phyloP scores from a whole-genome alignment of 306 rosid genomes.

The Cicer yamashitae region DNA sequence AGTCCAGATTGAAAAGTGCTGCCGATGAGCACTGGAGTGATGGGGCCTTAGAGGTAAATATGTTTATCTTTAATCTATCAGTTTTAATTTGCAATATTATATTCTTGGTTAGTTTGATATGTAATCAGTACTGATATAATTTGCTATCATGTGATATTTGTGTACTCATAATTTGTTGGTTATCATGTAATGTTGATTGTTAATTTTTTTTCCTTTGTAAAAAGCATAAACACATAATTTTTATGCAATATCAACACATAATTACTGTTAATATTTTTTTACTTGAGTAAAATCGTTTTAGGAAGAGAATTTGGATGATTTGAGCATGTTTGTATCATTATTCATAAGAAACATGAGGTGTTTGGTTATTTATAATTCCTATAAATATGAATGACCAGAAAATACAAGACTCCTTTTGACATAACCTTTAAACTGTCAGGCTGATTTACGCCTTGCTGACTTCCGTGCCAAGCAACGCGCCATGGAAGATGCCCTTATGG shows the following conservation, averaged over 20 bases:
- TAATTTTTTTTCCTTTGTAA: too few relatives aligned
- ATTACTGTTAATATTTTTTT: not conserved
- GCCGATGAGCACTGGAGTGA: slow-evolving; percentile 99
- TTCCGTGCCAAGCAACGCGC: slow-evolving; percentile 92
- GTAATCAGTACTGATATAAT: not conserved
- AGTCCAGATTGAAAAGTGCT: slow-evolving; percentile 75
- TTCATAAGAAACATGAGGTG: not conserved
- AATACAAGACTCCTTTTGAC: slow-evolving; percentile 30
- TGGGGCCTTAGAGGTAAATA: slow-evolving; percentile 92
- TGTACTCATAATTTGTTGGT: slow-evolving; percentile 5
- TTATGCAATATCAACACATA: not conserved
- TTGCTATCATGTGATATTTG: slow-evolving; percentile 28
- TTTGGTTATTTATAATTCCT: slow-evolving; percentile 25
- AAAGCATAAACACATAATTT: too few relatives aligned
- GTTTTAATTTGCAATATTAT: slow-evolving; percentile 23
- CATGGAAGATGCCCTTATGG: slow-evolving; percentile 91
- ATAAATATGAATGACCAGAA: slow-evolving; percentile 1
- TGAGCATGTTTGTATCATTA: not conserved
- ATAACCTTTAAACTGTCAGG: slow-evolving; percentile 60
- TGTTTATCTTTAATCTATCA: slow-evolving; percentile 32
- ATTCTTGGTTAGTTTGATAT: slow-evolving; percentile 26
- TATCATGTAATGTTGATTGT: not conserved
- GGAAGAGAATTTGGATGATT: slow-evolving; percentile 13
- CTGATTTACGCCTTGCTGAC: slow-evolving; percentile 91
- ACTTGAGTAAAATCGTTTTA: slow-evolving; percentile 6